Evolutionary conservation across 2,329 filamentous ascomycete genomes (phyloP).

Genomic region (Fusarium multiceps): DNA sequence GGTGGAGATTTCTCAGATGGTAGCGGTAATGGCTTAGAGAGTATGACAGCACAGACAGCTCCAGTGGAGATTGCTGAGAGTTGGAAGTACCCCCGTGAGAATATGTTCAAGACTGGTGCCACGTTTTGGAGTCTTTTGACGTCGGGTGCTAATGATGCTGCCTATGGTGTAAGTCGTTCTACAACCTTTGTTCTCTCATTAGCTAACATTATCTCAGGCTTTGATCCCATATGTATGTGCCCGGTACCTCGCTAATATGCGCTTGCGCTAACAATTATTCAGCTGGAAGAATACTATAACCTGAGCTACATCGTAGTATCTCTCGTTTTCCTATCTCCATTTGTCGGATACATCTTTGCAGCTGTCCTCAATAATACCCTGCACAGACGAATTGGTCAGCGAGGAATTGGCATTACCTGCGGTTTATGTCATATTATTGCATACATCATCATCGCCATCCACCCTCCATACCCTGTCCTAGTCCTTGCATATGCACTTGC

Average conservation of each 20-base stretch:
- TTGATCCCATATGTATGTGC: constrained; percentile 59
- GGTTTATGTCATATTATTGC: constrained; percentile 71
- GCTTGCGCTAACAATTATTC: not conserved
- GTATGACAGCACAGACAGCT: constrained; percentile 1
- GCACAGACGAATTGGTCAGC: constrained; percentile 46
- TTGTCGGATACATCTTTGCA: constrained; percentile 71
- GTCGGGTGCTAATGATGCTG: constrained; percentile 68
- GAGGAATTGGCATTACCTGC: constrained; percentile 71
- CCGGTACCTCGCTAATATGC: not conserved
- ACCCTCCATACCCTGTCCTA: constrained; percentile 75
- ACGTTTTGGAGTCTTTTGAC: constrained; percentile 69
- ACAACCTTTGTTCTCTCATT: not conserved
- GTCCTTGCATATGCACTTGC: constrained; percentile 73
- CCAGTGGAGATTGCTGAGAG: constrained; percentile 20
- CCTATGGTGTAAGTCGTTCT: constrained; percentile 63
- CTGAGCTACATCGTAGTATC: constrained; percentile 72
- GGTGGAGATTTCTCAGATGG: not conserved
- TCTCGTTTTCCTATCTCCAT: constrained; percentile 73
- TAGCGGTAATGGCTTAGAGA: constrained; percentile 18
- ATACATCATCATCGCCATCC: constrained; percentile 71
- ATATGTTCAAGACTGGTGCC: constrained; percentile 60
- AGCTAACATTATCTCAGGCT: constrained; percentile 50
- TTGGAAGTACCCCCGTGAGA: constrained; percentile 47
- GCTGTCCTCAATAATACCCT: constrained; percentile 69
- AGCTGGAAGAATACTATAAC: constrained; percentile 63